These are phyloP conservation scores for Dalbergia cultrata DNA, from an alignment of 306 rosid genomes.

Conservation along the genomic window DNA sequence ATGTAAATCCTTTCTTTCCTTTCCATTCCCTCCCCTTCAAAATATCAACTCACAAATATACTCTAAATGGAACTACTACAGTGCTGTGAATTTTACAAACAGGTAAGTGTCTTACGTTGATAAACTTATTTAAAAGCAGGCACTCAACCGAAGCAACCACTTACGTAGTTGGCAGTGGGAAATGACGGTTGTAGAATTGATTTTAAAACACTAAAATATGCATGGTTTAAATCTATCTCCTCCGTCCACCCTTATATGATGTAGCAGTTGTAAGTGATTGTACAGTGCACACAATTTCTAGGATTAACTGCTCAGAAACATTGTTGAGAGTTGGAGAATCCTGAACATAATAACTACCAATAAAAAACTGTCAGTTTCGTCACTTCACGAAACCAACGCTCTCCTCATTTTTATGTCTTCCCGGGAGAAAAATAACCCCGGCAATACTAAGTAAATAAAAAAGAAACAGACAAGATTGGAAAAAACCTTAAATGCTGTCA, in stretches of 20 bases:
- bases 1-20: too few species aligned
- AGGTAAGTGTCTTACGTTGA: too few species aligned
- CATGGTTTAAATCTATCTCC: too few species aligned
- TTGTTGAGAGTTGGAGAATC: constrained; percentile 30
- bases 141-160: too few species aligned
- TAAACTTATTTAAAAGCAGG: too few species aligned
- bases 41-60: too few species aligned
- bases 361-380: constrained; percentile 32
- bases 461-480: constrained; percentile 25
- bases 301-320: constrained; percentile 32
- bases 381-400: constrained; percentile 25
- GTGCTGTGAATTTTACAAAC: too few species aligned
- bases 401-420: background rate
- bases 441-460: constrained; percentile 13
- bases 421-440: background rate
- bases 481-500: constrained; percentile 42
- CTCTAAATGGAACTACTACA: background rate
- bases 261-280: too few species aligned
- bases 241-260: too few species aligned
- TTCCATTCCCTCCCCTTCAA: too few species aligned
- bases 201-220: background rate
- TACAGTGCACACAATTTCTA: constrained; percentile 9
- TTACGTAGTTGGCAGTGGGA: too few species aligned
- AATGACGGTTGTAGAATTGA: background rate
- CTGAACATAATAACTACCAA: constrained; percentile 36